Evolutionary conservation across 2,329 filamentous ascomycete genomes (phyloP).

Genomic region (Pseudocercospora cruenta): DNA sequence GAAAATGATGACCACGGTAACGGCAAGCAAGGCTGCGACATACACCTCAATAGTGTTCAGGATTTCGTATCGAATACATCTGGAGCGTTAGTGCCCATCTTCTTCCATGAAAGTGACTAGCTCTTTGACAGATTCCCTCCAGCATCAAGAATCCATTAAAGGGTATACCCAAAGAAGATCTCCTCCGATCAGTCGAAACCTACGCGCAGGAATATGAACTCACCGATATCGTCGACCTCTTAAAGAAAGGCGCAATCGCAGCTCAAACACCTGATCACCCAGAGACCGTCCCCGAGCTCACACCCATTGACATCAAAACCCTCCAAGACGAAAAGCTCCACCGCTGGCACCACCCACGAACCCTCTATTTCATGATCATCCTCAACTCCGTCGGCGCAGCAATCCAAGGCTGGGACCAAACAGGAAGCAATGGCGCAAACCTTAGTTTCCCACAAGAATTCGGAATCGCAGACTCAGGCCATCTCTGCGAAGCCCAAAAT

Average conservation of each 20-base stretch:
- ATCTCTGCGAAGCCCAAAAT: not conserved
- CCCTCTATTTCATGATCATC: constrained; percentile 51
- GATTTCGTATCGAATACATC: not conserved
- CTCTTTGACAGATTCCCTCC: not conserved
- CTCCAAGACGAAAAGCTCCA: constrained; percentile 53
- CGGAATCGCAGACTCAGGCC: constrained; percentile 22
- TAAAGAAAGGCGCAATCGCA: constrained; percentile 57
- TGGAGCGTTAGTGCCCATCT: not conserved
- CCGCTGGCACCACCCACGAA: constrained; percentile 55
- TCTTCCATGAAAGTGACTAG: not conserved
- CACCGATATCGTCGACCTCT: constrained; percentile 49
- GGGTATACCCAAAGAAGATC: constrained; percentile 11
- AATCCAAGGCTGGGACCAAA: constrained; percentile 39
- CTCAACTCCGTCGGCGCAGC: constrained; percentile 15
- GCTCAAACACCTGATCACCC: constrained; percentile 56
- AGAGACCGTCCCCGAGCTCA: constrained; percentile 52
- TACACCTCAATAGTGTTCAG: not conserved
- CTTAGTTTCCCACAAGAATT: constrained; percentile 33
- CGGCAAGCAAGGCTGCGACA: not conserved
- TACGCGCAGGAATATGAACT: constrained; percentile 17
- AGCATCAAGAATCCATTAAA: constrained; percentile 18
- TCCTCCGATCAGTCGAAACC: constrained; percentile 12
- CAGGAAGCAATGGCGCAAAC: constrained; percentile 39
- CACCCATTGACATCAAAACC: constrained; percentile 47
- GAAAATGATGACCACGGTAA: not conserved